Conservation (phyloP, 768 basidiomycete species). For the Mycena capillaripes region DNA sequence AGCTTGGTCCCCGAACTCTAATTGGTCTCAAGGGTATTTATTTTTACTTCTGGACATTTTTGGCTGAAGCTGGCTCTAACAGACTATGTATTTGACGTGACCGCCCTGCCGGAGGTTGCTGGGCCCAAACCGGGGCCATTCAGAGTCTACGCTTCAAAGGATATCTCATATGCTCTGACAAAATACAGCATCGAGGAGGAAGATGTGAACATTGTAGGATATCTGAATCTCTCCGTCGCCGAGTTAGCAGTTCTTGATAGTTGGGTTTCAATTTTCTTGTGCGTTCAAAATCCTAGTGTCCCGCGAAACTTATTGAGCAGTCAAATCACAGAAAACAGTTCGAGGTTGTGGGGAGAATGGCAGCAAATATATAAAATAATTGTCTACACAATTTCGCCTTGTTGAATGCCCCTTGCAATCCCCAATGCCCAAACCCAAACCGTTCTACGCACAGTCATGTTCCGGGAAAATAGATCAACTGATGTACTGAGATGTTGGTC, state of each 20-base stretch:
- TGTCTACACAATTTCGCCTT: background rate
- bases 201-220: background rate
- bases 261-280: background rate
- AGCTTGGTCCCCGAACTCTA: background rate
- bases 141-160: background rate
- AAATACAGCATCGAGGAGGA: background rate
- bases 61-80: background rate
- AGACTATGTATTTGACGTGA: constrained; percentile 10
- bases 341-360: background rate
- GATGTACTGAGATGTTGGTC: background rate
- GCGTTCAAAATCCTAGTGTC: background rate
- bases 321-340: background rate
- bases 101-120: background rate
- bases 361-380: background rate
- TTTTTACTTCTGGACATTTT: background rate
- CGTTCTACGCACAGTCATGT: constrained; percentile 5
- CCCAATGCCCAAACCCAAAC: background rate
- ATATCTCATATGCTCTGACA: background rate
- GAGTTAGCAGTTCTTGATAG: background rate
- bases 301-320: background rate
- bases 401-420: background rate
- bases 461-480: constrained; percentile 1
- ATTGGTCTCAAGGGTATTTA: background rate
- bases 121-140: background rate
- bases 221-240: background rate